Evolutionary conservation across 2,329 filamentous ascomycete genomes (phyloP), one percentile per base, ranked within the genome.

Genomic region (Blastomyces silverae): DNA sequence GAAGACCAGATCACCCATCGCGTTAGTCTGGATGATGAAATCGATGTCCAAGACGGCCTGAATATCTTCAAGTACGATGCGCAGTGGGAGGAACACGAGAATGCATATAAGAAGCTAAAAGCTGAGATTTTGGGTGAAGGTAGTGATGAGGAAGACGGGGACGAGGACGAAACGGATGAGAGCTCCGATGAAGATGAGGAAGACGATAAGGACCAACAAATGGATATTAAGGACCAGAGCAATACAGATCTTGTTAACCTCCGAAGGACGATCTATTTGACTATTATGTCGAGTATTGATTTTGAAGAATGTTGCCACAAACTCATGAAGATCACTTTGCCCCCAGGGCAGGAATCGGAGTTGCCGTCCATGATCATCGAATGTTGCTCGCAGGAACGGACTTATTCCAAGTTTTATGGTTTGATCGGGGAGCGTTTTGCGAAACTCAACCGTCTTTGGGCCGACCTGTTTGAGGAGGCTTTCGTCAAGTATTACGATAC

Each of bases 221-320:
- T 97, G 77, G 94, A 99, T 76, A 96, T 99, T 80, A 96, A 97
- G 78, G 94, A 99, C 73, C 92, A 96, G 79, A 95, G 89, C 68
- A 99, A 99, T 73, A 92, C 92, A 0, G 92, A 99, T 75, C 84
- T 99, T 17, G 91, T 97, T 74, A 96, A 95, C 73, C 82, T 99
- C 61, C 89, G 94, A 66, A 86, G 92, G 72, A 96, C 91, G 7
- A 99, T 97, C 71, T 99, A 99, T 77, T 83, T 99, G 67, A 99
- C 93, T 13, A 96, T 99, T 76, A 96, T 96, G 90, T 96, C 91
- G 50, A 94, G 90, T 72, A 91, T 94, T 70, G 91, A 95, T 66
- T 95, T 96, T 64, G 94, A 99, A 79, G 94, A 99, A 85, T 92
- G 90, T 66, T 92, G 91, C 66, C 94, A 99, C 82, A 99, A 97